Percentiles rank a stretch among this genome's conserved stretches.
Conservation (phyloP, 1,284 basidiomycete species). For the Ganoderma sinense region DNA sequence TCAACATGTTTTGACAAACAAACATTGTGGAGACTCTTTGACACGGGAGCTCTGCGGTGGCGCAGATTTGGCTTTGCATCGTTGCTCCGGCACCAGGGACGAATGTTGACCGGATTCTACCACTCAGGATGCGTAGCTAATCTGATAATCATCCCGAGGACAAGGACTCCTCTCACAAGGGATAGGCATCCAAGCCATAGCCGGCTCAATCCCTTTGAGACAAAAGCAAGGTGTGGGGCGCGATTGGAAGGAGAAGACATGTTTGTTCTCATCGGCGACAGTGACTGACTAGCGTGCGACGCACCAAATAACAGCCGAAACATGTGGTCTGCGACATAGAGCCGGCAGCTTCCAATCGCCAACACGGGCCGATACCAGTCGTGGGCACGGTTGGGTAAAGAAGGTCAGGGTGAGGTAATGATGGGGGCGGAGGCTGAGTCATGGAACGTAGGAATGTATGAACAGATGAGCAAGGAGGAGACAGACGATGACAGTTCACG, state of each 20-base stretch:
- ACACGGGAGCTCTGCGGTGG: not conserved
- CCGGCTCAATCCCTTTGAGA: not conserved
- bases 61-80: not conserved
- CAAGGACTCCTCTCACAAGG: not conserved
- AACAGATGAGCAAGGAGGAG: not conserved
- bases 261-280: conserved; percentile 5
- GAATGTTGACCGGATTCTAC: not conserved
- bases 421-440: conserved; percentile 3
- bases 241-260: not conserved
- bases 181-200: not conserved
- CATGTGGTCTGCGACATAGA: conserved; percentile 4
- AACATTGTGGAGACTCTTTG: not conserved
- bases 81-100: not conserved
- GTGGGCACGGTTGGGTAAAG: not conserved
- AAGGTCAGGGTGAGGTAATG: conserved; percentile 5
- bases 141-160: not conserved
- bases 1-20: not conserved
- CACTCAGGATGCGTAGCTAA: not conserved
- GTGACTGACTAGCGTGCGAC: not conserved
- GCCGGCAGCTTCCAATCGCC: not conserved
- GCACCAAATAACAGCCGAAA: not conserved
- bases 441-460: not conserved
- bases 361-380: not conserved
- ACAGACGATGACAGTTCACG: not conserved
- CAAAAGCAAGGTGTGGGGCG: not conserved